phyloP scores from a whole-genome alignment of 192 early-diverging fungal genomes.

The Mortierella antarctica region DNA sequence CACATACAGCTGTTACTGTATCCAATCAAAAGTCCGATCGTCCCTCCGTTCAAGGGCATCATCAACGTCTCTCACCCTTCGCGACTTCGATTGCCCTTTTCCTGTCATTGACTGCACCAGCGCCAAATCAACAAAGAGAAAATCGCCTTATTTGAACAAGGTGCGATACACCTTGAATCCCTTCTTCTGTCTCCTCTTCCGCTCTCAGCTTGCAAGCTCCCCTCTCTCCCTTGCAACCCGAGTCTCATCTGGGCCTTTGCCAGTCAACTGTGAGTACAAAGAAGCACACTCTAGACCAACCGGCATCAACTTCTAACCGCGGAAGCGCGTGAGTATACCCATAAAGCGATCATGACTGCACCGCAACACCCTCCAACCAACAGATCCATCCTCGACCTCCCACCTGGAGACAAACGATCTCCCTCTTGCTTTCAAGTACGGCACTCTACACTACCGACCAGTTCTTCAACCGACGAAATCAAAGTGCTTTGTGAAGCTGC shows the following conservation, averaged over 20 bases:
- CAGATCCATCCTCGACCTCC: neutral
- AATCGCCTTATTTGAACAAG: conserved; percentile 8
- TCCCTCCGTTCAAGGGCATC: no score
- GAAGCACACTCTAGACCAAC: no score
- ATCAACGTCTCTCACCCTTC: neutral
- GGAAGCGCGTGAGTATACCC: no score
- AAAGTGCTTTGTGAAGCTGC: no score
- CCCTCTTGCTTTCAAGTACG: neutral
- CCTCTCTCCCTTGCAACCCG: neutral
- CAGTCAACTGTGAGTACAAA: no score
- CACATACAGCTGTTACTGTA: no score
- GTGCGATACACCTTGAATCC: neutral
- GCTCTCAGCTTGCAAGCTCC: neutral
- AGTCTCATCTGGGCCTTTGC: neutral
- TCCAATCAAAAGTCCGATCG: no score
- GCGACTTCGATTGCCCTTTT: neutral
- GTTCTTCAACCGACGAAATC: no score
- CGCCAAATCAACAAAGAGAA: neutral
- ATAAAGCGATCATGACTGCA: neutral
- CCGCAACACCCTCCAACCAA: neutral
- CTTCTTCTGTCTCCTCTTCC: neutral
- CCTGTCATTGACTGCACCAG: neutral
- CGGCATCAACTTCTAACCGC: no score
- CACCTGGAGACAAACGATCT: neutral
- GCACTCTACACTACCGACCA: neutral